Base-by-base conservation (phyloP, 2,329 filamentous ascomycete genomes). In the Fusarium camptoceras region DNA sequence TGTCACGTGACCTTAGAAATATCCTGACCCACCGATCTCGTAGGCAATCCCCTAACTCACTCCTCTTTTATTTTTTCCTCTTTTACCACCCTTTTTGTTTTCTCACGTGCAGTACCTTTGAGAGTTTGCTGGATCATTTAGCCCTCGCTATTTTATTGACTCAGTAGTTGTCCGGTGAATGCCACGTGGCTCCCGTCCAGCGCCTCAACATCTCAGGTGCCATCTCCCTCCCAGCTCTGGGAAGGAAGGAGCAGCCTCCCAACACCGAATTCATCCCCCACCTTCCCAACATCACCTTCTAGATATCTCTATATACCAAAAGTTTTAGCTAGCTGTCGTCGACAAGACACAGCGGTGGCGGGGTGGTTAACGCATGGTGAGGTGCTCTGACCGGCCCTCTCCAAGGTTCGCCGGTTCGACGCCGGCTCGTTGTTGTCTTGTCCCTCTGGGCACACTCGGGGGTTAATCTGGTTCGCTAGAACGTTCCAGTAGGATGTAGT, bases 401-500 rank as follows among this genome's bases (percentile, higher is more conserved):
- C 2, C 22, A 37, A 39, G 5, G 5, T 27, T 5, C 58, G 37
- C 25, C 39, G 49, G 50, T 64, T 64, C 50, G 44, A 64, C 59
- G 31, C 59, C 59, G 44, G 20, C 1, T 16, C 43, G 34, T 6
- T 15, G n/a, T 25, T 22, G 15, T 22, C n/a, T 64, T 64, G 31
- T 28, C 22, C 44, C 30, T 2, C 41, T 47, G 59, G 11, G 50
- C 6, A 27, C 16, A 57, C 61, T 39, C 39, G 10, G 51, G 8
- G 59, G 59, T 34, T 14, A 50, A 57, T 34, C 61, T 22, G 15
- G 43, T 64, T 63, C 58, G 34, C 20, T 49, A 42, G 18, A 22
- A 27, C 50, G 42, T 57, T 64, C 49, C n/a, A 31, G 61, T 60
- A 34, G 59, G 50, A 57, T 47, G 49, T 64, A 64, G 59, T 64